Evolutionary conservation across 2,329 filamentous ascomycete species (phyloP).

Genomic region (Didymellaceae sp.): DNA sequence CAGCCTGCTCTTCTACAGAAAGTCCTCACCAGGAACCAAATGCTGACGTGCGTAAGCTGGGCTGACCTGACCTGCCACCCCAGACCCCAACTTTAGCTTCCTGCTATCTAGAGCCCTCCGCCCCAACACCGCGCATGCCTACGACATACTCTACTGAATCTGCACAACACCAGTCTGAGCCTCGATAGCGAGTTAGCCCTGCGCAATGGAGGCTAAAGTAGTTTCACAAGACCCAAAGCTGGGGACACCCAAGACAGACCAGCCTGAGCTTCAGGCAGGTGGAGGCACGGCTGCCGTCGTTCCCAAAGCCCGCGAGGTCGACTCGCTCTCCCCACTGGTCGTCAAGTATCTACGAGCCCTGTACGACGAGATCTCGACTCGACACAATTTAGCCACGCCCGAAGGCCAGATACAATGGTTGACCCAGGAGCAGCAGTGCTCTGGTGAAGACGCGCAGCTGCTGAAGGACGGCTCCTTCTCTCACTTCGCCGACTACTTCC

Average conservation of each 20-base stretch:
- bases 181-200: not conserved
- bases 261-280: slow-evolving; percentile 48
- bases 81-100: not conserved
- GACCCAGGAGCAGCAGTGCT: slow-evolving; percentile 39
- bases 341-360: slow-evolving; percentile 36
- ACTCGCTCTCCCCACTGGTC: slow-evolving; percentile 39
- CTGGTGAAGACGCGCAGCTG: slow-evolving; percentile 28
- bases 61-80: slow-evolving; percentile 27
- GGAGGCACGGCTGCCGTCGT: slow-evolving; percentile 43
- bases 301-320: slow-evolving; percentile 36
- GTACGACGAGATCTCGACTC: slow-evolving; percentile 39
- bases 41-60: slow-evolving; percentile 23
- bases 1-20: not conserved
- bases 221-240: slow-evolving; percentile 38
- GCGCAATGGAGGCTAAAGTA: slow-evolving; percentile 26
- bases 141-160: not conserved
- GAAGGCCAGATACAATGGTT: slow-evolving; percentile 43
- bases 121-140: not conserved
- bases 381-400: slow-evolving; percentile 39
- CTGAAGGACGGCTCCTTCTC: slow-evolving; percentile 42
- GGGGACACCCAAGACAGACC: slow-evolving; percentile 39
- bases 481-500: slow-evolving; percentile 54
- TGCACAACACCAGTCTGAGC: not conserved
- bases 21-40: not conserved
- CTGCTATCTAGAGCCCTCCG: not conserved